A percentile compares a stretch with the other conserved stretches of the same genome.
These are phyloP conservation scores for Juncus effusus DNA, from an alignment of 176 grass and related monocot species.

Conservation along the genomic window DNA sequence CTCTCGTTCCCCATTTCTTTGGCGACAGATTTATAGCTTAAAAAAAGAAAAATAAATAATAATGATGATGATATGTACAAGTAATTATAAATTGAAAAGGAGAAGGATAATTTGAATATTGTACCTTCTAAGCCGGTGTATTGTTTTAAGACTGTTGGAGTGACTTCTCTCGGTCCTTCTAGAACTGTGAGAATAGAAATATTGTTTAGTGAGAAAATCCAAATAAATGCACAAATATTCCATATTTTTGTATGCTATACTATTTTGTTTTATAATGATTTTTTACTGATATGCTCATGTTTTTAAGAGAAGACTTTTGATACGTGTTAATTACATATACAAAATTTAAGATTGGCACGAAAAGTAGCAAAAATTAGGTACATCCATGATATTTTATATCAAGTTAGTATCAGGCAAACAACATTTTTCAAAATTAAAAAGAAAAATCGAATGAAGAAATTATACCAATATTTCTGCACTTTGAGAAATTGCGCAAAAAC, in stretches of 20 bases:
- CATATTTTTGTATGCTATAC: background rate
- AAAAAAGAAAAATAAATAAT: constrained; percentile 18
- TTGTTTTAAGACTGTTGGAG: constrained; percentile 67
- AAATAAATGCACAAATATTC: constrained; percentile 13
- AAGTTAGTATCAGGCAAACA: background rate
- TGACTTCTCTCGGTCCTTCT: constrained; percentile 83
- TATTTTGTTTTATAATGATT: too few relatives aligned
- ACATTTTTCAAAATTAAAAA: constrained; percentile 5
- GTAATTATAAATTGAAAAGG: background rate
- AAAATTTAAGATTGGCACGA: background rate
- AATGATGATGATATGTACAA: background rate
- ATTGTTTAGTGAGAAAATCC: background rate
- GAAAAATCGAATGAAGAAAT: background rate
- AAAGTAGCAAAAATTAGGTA: background rate
- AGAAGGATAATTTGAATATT: constrained; percentile 14
- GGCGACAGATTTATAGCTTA: constrained; percentile 77
- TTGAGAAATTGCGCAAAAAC: constrained; percentile 58
- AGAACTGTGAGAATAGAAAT: constrained; percentile 52
- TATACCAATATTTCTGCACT: constrained; percentile 73
- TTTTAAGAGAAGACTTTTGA: background rate
- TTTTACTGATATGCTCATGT: background rate
- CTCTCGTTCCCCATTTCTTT: constrained; percentile 80
- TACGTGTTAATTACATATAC: background rate
- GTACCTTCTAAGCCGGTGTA: constrained; percentile 88
- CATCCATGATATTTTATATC: background rate